Conservation (phyloP, 2,329 filamentous ascomycete species). For the Aspergillus sp. region DNA sequence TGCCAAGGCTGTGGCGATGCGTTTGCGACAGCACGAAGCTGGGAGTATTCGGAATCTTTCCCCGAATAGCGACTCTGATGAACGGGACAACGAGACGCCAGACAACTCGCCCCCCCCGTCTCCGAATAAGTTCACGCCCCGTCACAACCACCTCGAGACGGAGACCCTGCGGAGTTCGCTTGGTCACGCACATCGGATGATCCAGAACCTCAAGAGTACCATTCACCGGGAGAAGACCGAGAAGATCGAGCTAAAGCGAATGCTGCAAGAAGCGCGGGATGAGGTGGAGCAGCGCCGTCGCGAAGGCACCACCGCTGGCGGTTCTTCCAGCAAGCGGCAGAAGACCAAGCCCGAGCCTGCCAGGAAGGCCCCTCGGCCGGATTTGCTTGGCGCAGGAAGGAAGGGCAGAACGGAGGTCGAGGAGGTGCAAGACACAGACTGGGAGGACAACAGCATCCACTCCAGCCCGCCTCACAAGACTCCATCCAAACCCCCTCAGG, state of each 20-base stretch:
- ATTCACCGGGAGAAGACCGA: slow-evolving; percentile 98
- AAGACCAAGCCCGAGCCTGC: slow-evolving; percentile 58
- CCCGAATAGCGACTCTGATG: slow-evolving; percentile 57
- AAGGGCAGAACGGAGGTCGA: slow-evolving; percentile 69
- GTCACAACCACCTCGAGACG: slow-evolving; percentile 84
- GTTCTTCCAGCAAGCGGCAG: slow-evolving; percentile 44
- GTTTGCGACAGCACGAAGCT: slow-evolving; percentile 59
- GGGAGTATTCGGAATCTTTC: slow-evolving; percentile 52
- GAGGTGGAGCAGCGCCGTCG: slow-evolving; percentile 66
- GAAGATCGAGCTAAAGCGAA: slow-evolving; percentile 88
- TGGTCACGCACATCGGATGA: slow-evolving; percentile 89
- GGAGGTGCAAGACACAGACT: slow-evolving; percentile 70
- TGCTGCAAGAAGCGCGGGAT: slow-evolving; percentile 90
- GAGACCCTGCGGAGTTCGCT: slow-evolving; percentile 93
- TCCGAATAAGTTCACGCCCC: slow-evolving; percentile 81
- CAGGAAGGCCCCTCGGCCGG: slow-evolving; percentile 69
- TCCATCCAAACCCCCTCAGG: slow-evolving; percentile 21
- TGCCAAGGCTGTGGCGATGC: slow-evolving; percentile 70
- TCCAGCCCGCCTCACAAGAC: slow-evolving; percentile 48
- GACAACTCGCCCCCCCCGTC: slow-evolving; percentile 87
- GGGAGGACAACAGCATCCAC: slow-evolving; percentile 71
- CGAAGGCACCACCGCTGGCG: slow-evolving; percentile 40
- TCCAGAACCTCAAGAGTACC: slow-evolving; percentile 88
- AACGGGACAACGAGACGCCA: slow-evolving; percentile 63
- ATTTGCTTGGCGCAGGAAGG: slow-evolving; percentile 65